Evolutionary conservation across 1,284 basidiomycete species (phyloP).

Genomic region (Apiotrichum brassicae): DNA sequence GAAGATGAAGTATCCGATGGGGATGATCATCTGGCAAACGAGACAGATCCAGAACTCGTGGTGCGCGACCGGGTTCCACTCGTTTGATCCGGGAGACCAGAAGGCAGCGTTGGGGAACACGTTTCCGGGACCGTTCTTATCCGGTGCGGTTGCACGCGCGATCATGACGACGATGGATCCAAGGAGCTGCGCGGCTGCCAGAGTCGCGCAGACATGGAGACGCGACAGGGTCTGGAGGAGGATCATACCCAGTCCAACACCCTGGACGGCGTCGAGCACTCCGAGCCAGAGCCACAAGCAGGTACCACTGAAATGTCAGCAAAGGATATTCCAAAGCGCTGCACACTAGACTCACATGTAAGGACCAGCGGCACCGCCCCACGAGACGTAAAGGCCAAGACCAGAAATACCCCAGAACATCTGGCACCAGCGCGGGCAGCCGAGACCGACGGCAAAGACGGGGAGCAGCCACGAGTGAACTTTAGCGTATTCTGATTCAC

Average conservation of each 20-base stretch:
- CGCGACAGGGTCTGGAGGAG: slow-evolving; percentile 85
- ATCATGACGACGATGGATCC: slow-evolving; percentile 48
- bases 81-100: slow-evolving; percentile 64
- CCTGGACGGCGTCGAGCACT: slow-evolving; percentile 84
- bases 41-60: slow-evolving; percentile 80
- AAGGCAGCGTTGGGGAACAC: slow-evolving; percentile 88
- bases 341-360: slow-evolving; percentile 53
- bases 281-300: slow-evolving; percentile 89
- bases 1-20: slow-evolving; percentile 89
- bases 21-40: slow-evolving; percentile 60
- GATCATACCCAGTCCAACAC: slow-evolving; percentile 89
- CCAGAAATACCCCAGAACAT: slow-evolving; percentile 50
- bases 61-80: slow-evolving; percentile 42
- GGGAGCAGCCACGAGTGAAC: slow-evolving; percentile 89
- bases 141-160: slow-evolving; percentile 44
- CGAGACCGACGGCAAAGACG: slow-evolving; percentile 86
- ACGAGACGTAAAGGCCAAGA: slow-evolving; percentile 69
- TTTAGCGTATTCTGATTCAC: slow-evolving; percentile 61
- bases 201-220: slow-evolving; percentile 82
- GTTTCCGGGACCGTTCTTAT: slow-evolving; percentile 64
- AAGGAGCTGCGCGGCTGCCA: slow-evolving; percentile 68
- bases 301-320: slow-evolving; percentile 51
- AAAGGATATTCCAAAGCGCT: neutral
- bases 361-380: slow-evolving; percentile 74
- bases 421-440: slow-evolving; percentile 88